Conservation (phyloP, 1,139 yeast species). For the Scheffersomyces illinoinensis region DNA sequence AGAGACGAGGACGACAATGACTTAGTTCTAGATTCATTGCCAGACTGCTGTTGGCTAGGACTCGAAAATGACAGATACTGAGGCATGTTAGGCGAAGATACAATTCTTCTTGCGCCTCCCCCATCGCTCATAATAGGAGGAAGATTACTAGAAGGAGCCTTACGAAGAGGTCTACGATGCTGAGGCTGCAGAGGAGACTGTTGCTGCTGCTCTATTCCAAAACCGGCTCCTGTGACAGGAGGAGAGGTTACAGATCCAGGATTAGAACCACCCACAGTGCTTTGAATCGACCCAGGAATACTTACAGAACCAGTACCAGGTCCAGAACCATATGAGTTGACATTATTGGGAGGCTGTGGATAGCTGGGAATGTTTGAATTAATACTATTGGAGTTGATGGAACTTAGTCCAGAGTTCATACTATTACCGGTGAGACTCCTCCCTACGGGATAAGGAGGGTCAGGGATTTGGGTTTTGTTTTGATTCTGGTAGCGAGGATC, state of each 20-base stretch:
- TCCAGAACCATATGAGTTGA: not conserved
- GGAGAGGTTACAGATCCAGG: not conserved
- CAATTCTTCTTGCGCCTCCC: slow-evolving; percentile 10
- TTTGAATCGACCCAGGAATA: not conserved
- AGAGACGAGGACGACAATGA: slow-evolving; percentile 15
- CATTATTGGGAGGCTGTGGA: not conserved
- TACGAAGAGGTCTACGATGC: slow-evolving; percentile 1
- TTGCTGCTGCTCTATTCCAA: not conserved
- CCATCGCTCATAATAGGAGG: slow-evolving; percentile 2
- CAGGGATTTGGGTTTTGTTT: not conserved
- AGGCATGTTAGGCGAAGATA: slow-evolving; percentile 15
- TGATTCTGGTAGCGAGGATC: slow-evolving; percentile 2
- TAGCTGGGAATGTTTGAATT: not conserved
- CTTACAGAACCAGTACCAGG: not conserved
- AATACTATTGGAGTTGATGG: not conserved
- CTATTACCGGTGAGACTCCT: not conserved
- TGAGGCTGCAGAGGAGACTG: not conserved
- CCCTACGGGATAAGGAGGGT: not conserved
- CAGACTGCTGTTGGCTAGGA: not conserved
- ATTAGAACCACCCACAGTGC: not conserved
- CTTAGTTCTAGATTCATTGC: slow-evolving; percentile 14
- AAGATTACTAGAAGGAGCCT: slow-evolving; percentile 4
- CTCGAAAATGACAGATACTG: slow-evolving; percentile 1
- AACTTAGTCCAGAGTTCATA: not conserved
- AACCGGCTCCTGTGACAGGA: not conserved